Evolutionary conservation across 225 moss, liverwort and hornwort species (phyloP).

Genomic region (Lunularia cruciata): DNA sequence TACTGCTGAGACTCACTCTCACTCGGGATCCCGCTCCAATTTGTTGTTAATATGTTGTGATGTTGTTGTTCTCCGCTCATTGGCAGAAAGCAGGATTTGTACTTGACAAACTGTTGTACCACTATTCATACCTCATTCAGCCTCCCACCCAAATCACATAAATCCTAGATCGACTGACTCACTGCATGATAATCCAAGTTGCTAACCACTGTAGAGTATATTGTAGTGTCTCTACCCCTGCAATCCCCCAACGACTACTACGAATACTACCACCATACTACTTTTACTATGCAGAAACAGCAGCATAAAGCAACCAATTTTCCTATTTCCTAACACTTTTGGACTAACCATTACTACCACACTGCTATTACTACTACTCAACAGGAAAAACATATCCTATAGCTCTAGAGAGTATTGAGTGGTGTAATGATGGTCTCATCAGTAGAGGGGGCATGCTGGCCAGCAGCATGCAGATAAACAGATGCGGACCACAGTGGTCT

Average conservation of each 20-base stretch:
- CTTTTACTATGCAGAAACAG: not conserved
- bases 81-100: not conserved
- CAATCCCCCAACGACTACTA: not conserved
- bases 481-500: constrained; percentile 1
- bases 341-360: not conserved
- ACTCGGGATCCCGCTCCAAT: not conserved
- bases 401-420: constrained; percentile 6
- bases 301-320: not conserved
- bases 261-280: not conserved
- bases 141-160: constrained; percentile 13
- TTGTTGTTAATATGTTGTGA: too few relatives aligned
- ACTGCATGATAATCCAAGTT: constrained; percentile 2
- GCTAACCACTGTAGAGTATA: constrained; percentile 4
- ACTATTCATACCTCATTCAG: constrained; percentile 4
- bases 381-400: not conserved
- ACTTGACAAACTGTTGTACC: not conserved
- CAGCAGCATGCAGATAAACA: constrained; percentile 8
- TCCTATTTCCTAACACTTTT: not conserved
- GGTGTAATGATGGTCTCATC: constrained; percentile 11
- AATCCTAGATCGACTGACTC: constrained; percentile 13
- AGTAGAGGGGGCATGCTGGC: constrained; percentile 1
- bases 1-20: not conserved
- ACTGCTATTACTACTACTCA: too few relatives aligned
- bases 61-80: not conserved
- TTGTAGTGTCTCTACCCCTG: not conserved